Conservation (phyloP, 257 asterid species). For the Nicotiana attenuata region DNA sequence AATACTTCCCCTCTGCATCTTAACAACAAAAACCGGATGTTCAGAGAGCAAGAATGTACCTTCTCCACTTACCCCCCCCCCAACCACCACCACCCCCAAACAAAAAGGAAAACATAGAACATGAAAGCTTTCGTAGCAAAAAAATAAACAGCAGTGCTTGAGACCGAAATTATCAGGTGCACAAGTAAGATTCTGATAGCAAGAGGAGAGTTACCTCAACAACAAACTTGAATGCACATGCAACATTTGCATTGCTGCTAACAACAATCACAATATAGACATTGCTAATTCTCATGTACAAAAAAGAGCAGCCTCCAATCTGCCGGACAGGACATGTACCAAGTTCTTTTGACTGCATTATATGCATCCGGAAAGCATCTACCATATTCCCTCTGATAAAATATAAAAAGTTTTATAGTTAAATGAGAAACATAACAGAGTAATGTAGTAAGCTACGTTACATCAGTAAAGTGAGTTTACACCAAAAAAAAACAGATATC, state of each 20-base stretch:
- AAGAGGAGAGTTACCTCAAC: conserved; percentile 68
- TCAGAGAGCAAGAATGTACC: background rate
- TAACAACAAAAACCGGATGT: background rate
- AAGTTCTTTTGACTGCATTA: conserved; percentile 99
- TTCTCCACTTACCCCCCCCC: background rate
- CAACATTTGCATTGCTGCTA: conserved; percentile 98
- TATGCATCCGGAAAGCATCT: conserved; percentile 94
- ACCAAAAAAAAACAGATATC: no score
- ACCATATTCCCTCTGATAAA: conserved; percentile 90
- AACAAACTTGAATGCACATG: conserved; percentile 97
- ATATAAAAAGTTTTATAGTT: background rate
- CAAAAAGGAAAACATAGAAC: no score
- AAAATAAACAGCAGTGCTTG: background rate
- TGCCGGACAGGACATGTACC: conserved; percentile 99
- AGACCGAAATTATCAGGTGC: background rate
- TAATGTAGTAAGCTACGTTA: background rate
- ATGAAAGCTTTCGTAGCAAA: background rate
- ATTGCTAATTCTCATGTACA: conserved; percentile 97
- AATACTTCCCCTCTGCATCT: background rate
- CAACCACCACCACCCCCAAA: rapidly evolving
- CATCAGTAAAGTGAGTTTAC: no score
- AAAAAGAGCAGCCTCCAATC: conserved; percentile 99
- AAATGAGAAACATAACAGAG: background rate
- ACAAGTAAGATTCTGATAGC: background rate
- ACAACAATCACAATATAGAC: conserved; percentile 98